phyloP scores from a whole-genome alignment of 2,329 filamentous ascomycete genomes.

The Sporothrix globosa region DNA sequence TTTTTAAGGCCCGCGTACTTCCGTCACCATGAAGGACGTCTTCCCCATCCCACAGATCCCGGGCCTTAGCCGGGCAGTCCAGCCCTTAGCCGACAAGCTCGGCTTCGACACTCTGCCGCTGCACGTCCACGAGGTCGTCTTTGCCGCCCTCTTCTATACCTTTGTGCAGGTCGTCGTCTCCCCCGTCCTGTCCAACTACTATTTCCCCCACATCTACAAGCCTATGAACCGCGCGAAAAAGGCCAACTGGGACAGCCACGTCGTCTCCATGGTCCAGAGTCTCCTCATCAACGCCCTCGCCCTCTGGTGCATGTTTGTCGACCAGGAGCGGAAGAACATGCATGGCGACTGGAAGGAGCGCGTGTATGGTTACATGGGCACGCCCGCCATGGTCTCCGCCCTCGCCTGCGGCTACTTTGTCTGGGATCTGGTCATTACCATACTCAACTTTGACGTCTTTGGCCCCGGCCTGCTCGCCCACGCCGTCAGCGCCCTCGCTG shows the following conservation, averaged over 20 bases:
- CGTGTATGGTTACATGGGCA: conserved; percentile 77
- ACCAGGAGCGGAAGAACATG: conserved; percentile 70
- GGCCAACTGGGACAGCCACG: conserved; percentile 84
- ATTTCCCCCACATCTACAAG: conserved; percentile 67
- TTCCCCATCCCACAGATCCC: conserved; percentile 67
- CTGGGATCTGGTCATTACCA: conserved; percentile 76
- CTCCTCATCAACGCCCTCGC: conserved; percentile 71
- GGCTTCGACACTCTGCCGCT: conserved; percentile 68
- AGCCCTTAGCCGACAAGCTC: conserved; percentile 66
- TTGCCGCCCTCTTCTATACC: conserved; percentile 69
- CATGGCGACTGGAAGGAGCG: conserved; percentile 61
- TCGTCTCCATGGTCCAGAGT: conserved; percentile 81
- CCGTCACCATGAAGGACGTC: conserved; percentile 68
- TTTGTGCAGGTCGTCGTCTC: conserved; percentile 68
- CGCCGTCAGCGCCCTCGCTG: conserved; percentile 71
- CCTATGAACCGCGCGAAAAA: conserved; percentile 64
- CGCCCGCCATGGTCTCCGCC: conserved; percentile 71
- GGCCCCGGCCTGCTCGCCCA: conserved; percentile 77
- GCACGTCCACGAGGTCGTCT: conserved; percentile 76
- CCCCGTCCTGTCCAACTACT: conserved; percentile 63
- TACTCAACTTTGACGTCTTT: conserved; percentile 70
- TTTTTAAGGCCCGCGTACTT: neutral
- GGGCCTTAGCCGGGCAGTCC: conserved; percentile 58
- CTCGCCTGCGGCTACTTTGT: conserved; percentile 81
- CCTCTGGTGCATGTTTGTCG: conserved; percentile 71